Evolutionary conservation across 352 stramenopile species (phyloP).

Genomic region (Phytophthora ramorum): DNA sequence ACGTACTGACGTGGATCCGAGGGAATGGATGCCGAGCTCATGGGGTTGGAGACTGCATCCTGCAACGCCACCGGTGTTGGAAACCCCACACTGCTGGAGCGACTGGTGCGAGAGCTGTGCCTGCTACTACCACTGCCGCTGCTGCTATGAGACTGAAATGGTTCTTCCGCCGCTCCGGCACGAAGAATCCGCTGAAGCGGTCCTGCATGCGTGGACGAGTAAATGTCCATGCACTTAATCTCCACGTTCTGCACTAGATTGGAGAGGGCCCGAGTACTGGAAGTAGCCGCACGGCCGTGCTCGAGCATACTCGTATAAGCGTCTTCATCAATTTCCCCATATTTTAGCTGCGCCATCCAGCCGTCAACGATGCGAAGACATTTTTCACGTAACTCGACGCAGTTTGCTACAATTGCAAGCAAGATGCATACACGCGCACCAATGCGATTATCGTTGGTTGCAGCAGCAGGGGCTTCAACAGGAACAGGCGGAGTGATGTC

Average conservation of each 20-base stretch:
- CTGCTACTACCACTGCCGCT: constrained; percentile 28
- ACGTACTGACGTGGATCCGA: constrained; percentile 80
- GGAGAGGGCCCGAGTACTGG: constrained; percentile 32
- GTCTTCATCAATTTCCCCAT: constrained; percentile 30
- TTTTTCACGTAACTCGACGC: constrained; percentile 71
- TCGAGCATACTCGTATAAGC: constrained; percentile 12
- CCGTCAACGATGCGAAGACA: constrained; percentile 49
- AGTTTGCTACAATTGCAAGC: constrained; percentile 76
- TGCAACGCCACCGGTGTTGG: constrained; percentile 19
- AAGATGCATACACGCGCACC: constrained; percentile 62
- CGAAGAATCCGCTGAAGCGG: constrained; percentile 59
- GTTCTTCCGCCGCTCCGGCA: constrained; percentile 56
- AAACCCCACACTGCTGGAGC: constrained; percentile 32
- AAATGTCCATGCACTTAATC: constrained; percentile 66
- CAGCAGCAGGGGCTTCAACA: constrained; percentile 35
- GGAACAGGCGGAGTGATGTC: constrained; percentile 47
- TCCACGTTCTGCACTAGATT: constrained; percentile 57
- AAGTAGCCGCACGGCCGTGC: constrained; percentile 35
- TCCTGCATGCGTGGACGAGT: constrained; percentile 59
- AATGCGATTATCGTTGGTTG: constrained; percentile 23
- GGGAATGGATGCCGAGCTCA: constrained; percentile 31
- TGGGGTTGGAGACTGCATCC: constrained; percentile 13
- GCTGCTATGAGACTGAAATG: constrained; percentile 33
- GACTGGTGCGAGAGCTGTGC: constrained; percentile 40
- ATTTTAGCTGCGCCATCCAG: constrained; percentile 56